phyloP scores from a whole-genome alignment of 805 yeast species.

The Nakazawaea peltata region DNA sequence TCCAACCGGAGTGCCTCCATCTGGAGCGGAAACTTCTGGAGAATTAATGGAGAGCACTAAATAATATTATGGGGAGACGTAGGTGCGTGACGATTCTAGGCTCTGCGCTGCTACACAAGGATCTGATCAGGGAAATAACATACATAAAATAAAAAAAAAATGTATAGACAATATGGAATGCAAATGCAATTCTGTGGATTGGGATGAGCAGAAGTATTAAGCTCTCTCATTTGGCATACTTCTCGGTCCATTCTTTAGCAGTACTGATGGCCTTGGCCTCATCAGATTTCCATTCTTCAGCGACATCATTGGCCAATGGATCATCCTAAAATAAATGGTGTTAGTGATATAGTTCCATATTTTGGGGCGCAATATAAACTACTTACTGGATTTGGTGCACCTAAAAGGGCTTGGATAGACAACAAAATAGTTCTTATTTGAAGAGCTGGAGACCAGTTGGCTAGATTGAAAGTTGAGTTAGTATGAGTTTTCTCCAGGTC shows the following conservation, averaged over 20 bases:
- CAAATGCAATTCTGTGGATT: no score
- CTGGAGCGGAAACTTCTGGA: no score
- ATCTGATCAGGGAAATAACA: no score
- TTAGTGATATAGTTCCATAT: neutral
- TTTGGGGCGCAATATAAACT: neutral
- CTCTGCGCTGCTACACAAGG: no score
- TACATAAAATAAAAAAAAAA: no score
- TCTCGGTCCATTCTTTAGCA: slow-evolving; percentile 69
- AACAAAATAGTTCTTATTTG: slow-evolving; percentile 89
- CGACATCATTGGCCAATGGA: slow-evolving; percentile 96
- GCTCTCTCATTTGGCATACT: slow-evolving; percentile 34
- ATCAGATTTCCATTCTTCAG: slow-evolving; percentile 90
- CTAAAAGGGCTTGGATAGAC: slow-evolving; percentile 87
- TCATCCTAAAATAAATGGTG: slow-evolving; percentile 43
- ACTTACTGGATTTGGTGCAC: slow-evolving; percentile 79
- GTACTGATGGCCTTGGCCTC: slow-evolving; percentile 73
- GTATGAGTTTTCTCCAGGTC: neutral
- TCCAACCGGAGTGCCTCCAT: no score
- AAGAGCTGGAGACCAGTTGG: slow-evolving; percentile 96
- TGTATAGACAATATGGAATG: no score
- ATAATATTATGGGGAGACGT: no score
- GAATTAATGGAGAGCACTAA: no score
- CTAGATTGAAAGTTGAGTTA: slow-evolving; percentile 15
- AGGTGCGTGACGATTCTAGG: no score
- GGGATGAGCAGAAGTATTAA: no score